Base-by-base conservation (phyloP, 371 early-diverging fungal species). In the Phascolomyces articulosus region DNA sequence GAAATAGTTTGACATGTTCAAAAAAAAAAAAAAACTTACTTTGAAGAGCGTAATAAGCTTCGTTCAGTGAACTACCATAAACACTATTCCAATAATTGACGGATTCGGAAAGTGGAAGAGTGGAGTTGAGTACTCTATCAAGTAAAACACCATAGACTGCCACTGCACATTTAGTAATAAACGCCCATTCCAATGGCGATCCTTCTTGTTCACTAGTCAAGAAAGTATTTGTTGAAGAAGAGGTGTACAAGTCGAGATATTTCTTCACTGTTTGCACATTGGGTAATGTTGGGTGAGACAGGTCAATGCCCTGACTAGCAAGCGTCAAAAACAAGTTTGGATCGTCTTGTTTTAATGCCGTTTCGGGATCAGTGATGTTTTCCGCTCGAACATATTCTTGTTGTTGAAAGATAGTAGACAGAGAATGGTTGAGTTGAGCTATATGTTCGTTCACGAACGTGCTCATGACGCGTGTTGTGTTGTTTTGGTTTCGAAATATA, bases 71-170 rank as follows among this genome's bases (percentile, higher is more conserved):
- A 27, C 80, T 86, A 24, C 83, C 84, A 40, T 85, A 81, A 51
- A 87, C 78, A 0, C 80, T 72, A 53, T 85, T 80, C 93, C 93
- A 93, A 63, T 91, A 92, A 29, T 80, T 70, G 28, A 92, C 84
- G 34, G 90, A 86, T 40, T 82, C 80, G 4, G 89, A 80, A 49
- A 91, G 63, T 1, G 90, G 89, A 34, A 91, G 70, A 6, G 89
- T 88, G 3, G 87, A 77, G 21, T 82, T 82, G 34, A 93, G 72
- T 16, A 93, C 72, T 6, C 75, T 75, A 34, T 84, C 77, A 20
- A 91, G 72, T 3, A 89, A 67, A 28, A 81, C 79, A 0, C 89
- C 91, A 64, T 93, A 87, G 16, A 91, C 77, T 2, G 87, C 83
- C 1, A 86, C 66, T 0, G 83, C 77, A 27, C 84, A 78, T 62